phyloP scores from a whole-genome alignment of 169 alveolate genomes.

The Babesia sp. region DNA sequence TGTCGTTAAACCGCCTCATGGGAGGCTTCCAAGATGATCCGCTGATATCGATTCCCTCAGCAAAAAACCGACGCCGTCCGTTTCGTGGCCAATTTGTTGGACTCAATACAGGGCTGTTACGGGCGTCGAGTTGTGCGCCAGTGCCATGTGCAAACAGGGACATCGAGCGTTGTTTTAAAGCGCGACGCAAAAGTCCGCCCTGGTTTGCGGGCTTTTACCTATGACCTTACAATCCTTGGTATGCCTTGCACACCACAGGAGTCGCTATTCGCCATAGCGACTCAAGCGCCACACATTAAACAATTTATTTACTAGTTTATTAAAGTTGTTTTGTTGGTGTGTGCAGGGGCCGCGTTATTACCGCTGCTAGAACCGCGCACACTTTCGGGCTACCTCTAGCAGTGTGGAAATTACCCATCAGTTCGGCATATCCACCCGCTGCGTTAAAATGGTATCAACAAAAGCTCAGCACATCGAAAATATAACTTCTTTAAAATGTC shows the following conservation, averaged over 20 bases:
- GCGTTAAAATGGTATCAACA: not conserved
- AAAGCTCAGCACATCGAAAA: too few species aligned
- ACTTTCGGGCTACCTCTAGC: not conserved
- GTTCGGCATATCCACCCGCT: too few species aligned
- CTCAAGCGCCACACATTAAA: not conserved
- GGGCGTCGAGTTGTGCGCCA: not conserved
- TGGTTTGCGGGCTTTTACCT: not conserved
- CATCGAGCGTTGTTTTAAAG: slow-evolving; percentile 7
- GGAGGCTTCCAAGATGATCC: slow-evolving; percentile 5
- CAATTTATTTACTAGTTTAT: not conserved
- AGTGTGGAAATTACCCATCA: too few species aligned
- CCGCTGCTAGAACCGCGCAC: not conserved
- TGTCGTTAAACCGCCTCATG: not conserved
- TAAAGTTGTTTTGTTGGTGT: not conserved
- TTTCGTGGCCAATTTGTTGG: slow-evolving; percentile 19
- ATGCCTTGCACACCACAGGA: slow-evolving; percentile 19
- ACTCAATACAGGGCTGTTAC: slow-evolving; percentile 32
- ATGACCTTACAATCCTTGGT: not conserved
- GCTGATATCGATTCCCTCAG: not conserved
- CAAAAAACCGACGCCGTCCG: not conserved
- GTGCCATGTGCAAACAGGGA: slow-evolving; percentile 14
- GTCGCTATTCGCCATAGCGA: not conserved
- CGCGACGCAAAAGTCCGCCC: slow-evolving; percentile 11
- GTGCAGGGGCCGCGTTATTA: not conserved
- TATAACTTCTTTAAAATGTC: too few species aligned